Evolutionary conservation across 805 yeast genomes (phyloP).

Genomic region (Starmerella kuoi): DNA sequence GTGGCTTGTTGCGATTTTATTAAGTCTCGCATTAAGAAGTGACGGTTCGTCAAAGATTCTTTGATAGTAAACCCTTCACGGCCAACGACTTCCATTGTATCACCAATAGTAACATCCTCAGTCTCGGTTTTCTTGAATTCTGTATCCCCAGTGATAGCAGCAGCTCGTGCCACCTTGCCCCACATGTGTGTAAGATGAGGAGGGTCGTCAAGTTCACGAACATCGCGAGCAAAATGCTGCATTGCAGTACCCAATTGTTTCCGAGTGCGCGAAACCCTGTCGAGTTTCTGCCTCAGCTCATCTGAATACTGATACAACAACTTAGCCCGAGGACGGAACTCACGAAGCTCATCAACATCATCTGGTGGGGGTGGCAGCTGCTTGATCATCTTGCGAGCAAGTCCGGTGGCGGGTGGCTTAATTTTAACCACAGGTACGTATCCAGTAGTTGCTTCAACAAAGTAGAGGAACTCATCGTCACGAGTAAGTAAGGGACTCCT

Average conservation of each 20-base stretch:
- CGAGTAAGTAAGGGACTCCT: constrained; percentile 66
- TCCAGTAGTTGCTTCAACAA: constrained; percentile 65
- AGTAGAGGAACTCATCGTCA: constrained; percentile 78
- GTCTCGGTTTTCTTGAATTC: constrained; percentile 58
- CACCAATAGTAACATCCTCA: constrained; percentile 65
- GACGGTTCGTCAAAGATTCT: constrained; percentile 87
- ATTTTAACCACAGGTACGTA: constrained; percentile 50
- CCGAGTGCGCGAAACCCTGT: constrained; percentile 38
- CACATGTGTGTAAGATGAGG: constrained; percentile 36
- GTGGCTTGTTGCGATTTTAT: constrained; percentile 66
- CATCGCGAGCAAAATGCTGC: constrained; percentile 25
- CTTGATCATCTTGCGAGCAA: constrained; percentile 78
- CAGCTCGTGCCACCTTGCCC: constrained; percentile 60
- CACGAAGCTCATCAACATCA: constrained; percentile 66
- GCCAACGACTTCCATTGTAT: constrained; percentile 50
- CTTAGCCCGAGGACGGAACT: constrained; percentile 78
- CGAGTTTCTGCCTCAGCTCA: constrained; percentile 43
- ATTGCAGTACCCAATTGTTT: constrained; percentile 44
- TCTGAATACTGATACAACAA: constrained; percentile 49
- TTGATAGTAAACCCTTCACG: constrained; percentile 77
- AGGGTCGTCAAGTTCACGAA: constrained; percentile 4
- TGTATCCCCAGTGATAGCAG: constrained; percentile 62
- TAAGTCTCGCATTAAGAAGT: constrained; percentile 81
- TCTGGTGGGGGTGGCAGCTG: constrained; percentile 89
- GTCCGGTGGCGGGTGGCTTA: constrained; percentile 65